Evolutionary conservation across 306 rosid genomes (phyloP).

Genomic region (Vigna mungo): DNA sequence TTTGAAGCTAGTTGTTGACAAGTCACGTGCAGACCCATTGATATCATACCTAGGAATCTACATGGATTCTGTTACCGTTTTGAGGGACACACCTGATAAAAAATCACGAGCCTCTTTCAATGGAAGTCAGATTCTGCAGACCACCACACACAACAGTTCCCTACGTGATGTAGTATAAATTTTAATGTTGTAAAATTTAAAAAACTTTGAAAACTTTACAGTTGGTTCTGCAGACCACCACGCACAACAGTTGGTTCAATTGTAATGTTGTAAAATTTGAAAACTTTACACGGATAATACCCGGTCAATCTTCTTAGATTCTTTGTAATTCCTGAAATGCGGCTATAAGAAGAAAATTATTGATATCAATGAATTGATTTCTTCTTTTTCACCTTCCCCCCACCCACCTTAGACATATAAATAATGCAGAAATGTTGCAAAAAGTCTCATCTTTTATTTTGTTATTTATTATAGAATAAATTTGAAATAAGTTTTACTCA

Average conservation of each 20-base stretch:
- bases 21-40: conserved; percentile 79
- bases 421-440: background rate
- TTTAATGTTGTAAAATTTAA: conserved; percentile 2
- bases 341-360: background rate
- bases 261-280: background rate
- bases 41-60: conserved; percentile 71
- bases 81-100: conserved; percentile 42
- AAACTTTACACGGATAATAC: background rate
- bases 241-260: conserved; percentile 48
- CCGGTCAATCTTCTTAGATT: background rate
- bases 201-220: no score
- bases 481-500: background rate
- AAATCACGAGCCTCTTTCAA: conserved; percentile 44
- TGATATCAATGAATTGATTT: conserved; percentile 18
- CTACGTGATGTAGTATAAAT: conserved; percentile 52
- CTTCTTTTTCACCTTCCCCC: background rate
- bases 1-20: conserved; percentile 73
- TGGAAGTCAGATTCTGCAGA: conserved; percentile 57
- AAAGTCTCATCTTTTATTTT: background rate
- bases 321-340: conserved; percentile 31
- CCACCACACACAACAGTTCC: conserved; percentile 41
- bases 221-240: conserved; percentile 41
- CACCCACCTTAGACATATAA: background rate
- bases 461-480: background rate
- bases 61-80: conserved; percentile 61